A percentile compares a stretch with the other conserved stretches of the same genome.
phyloP scores from a whole-genome alignment of 2,329 filamentous ascomycete species.

The Hypoxylon sp. region DNA sequence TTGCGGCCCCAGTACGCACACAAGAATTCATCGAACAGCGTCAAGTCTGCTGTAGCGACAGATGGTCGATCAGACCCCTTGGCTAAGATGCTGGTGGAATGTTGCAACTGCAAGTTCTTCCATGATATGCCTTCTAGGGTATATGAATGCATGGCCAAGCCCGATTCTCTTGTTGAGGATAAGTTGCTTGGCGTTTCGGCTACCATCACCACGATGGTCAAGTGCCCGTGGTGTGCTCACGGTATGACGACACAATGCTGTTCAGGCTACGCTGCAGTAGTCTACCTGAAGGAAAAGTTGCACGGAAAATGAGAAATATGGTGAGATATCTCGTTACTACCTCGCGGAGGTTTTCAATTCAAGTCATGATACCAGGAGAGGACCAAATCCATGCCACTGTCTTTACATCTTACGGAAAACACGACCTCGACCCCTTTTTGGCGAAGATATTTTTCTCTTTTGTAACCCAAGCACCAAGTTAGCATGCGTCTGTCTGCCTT shows the following conservation, averaged over 20 bases:
- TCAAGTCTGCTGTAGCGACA: conserved; percentile 41
- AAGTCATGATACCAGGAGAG: conserved; percentile 9
- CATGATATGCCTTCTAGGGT: conserved; percentile 76
- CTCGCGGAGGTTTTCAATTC: background rate
- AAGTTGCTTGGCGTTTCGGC: conserved; percentile 68
- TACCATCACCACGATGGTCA: conserved; percentile 72
- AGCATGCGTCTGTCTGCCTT: conserved; percentile 23
- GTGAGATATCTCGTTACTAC: background rate
- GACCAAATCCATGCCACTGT: conserved; percentile 3
- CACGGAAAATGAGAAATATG: conserved; percentile 57
- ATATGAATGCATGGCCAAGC: conserved; percentile 75
- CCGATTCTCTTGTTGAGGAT: conserved; percentile 68
- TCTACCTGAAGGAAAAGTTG: conserved; percentile 75
- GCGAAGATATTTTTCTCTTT: conserved; percentile 18
- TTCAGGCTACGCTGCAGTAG: conserved; percentile 76
- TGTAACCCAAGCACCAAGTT: conserved; percentile 18
- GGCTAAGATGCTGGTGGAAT: conserved; percentile 76
- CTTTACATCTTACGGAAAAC: conserved; percentile 15
- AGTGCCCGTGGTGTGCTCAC: conserved; percentile 81
- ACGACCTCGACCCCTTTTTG: background rate
- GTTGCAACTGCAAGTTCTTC: conserved; percentile 75
- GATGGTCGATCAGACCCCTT: conserved; percentile 59
- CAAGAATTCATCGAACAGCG: conserved; percentile 48
- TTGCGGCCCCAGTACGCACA: conserved; percentile 50
- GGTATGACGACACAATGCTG: conserved; percentile 79